Conservation (phyloP, 1,284 basidiomycete genomes). For the Fomes fomentarius region DNA sequence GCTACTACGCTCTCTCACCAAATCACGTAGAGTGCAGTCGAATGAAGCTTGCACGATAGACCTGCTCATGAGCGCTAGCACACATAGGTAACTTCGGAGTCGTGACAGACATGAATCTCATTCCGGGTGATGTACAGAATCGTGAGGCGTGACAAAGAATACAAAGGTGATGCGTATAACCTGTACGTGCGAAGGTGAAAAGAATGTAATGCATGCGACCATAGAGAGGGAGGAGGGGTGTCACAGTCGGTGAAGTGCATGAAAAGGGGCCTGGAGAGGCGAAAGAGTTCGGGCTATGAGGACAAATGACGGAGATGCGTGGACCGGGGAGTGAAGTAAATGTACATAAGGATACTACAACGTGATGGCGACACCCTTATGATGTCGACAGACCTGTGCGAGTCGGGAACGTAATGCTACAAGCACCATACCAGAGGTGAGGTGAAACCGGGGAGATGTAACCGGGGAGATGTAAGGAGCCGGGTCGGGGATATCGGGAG, state of each 20-base stretch:
- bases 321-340: constrained; percentile 1
- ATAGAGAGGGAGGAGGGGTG: neutral
- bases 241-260: neutral
- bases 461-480: neutral
- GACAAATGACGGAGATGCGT: constrained; percentile 8
- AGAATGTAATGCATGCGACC: constrained; percentile 8
- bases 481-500: neutral
- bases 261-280: neutral
- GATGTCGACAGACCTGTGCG: constrained; percentile 3
- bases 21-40: no score
- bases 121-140: constrained; percentile 18
- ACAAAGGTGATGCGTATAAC: constrained; percentile 21
- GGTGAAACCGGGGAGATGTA: neutral
- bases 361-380: constrained; percentile 7
- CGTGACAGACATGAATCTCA: constrained; percentile 23
- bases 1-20: no score
- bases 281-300: constrained; percentile 4
- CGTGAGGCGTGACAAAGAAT: constrained; percentile 19
- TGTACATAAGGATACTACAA: constrained; percentile 29
- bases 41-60: no score
- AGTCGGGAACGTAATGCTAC: constrained; percentile 19
- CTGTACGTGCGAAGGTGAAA: constrained; percentile 21
- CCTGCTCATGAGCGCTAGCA: no score
- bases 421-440: constrained; percentile 10
- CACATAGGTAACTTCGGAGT: no score